Evolutionary conservation across 495 filamentous ascomycete species (phyloP).

Genomic region (Glutinoglossum americanum): DNA sequence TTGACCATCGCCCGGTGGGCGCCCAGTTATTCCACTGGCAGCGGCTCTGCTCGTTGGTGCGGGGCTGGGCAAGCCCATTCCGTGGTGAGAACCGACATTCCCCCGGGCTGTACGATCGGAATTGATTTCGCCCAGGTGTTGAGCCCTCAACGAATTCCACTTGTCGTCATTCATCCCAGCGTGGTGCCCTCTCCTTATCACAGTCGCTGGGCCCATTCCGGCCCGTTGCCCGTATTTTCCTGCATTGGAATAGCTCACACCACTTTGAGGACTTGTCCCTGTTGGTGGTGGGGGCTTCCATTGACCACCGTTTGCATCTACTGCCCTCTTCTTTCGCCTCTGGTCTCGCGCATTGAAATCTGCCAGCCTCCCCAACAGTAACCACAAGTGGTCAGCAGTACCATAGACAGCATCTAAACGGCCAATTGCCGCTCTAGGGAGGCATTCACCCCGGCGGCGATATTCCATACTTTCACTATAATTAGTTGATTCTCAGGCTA

Average conservation of each 20-base stretch:
- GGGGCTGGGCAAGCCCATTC: neutral
- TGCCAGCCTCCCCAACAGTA: slow-evolving; percentile 63
- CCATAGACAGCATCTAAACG: slow-evolving; percentile 66
- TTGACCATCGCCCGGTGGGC: neutral
- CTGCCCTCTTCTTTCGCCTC: slow-evolving; percentile 45
- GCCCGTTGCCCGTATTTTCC: neutral
- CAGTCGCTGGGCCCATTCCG: neutral
- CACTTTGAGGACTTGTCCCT: slow-evolving; percentile 1
- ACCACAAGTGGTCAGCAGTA: slow-evolving; percentile 62
- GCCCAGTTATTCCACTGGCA: neutral
- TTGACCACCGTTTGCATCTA: slow-evolving; percentile 28
- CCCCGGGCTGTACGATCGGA: neutral
- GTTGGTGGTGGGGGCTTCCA: slow-evolving; percentile 28
- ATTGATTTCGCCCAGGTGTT: neutral
- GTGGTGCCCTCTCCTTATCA: neutral
- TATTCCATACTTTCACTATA: slow-evolving; percentile 43
- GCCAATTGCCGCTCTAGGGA: slow-evolving; percentile 61
- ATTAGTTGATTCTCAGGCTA: slow-evolving; percentile 1
- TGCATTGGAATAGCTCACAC: neutral
- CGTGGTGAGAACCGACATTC: neutral
- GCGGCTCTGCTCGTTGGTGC: neutral
- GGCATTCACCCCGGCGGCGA: slow-evolving; percentile 58
- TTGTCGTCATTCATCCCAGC: neutral
- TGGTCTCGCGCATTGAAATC: slow-evolving; percentile 65
- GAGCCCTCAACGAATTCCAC: neutral